Percentiles rank a stretch among this genome's conserved stretches.
Evolutionary conservation across 345 rosid species (phyloP).

Genomic region (Rhizophora apiculata): DNA sequence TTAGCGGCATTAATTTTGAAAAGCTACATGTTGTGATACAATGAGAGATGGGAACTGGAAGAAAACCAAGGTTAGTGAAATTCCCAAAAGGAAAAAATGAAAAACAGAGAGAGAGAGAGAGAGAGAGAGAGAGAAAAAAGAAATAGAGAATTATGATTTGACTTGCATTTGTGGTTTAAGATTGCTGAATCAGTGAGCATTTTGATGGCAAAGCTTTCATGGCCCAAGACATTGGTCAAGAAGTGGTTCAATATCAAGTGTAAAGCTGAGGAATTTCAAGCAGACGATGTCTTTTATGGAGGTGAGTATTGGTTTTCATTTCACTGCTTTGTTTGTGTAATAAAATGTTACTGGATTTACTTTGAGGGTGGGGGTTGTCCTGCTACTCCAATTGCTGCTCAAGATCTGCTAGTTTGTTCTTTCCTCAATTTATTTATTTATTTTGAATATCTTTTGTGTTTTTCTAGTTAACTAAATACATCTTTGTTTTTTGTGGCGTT

Average conservation of each 20-base stretch:
- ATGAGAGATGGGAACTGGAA: constrained; percentile 80
- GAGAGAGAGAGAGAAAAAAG: not conserved
- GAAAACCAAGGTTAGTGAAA: constrained; percentile 72
- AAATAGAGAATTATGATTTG: constrained; percentile 1
- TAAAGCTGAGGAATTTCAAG: constrained; percentile 79
- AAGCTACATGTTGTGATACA: constrained; percentile 53
- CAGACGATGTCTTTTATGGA: constrained; percentile 52
- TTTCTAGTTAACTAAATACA: constrained; percentile 6
- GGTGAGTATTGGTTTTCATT: constrained; percentile 34
- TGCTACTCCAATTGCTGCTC: constrained; percentile 28
- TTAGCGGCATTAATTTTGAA: constrained; percentile 14
- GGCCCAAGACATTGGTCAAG: constrained; percentile 94
- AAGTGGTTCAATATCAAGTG: constrained; percentile 90
- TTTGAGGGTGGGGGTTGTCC: constrained; percentile 6
- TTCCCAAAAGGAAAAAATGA: not conserved
- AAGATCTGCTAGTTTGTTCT: constrained; percentile 42
- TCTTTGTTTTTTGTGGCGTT: constrained; percentile 32
- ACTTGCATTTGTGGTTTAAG: constrained; percentile 10
- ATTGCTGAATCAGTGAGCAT: constrained; percentile 17
- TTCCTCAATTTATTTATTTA: constrained; percentile 17
- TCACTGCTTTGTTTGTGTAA: constrained; percentile 18
- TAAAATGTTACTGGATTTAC: constrained; percentile 23
- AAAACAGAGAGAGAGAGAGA: not conserved
- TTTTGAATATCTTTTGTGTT: constrained; percentile 4
- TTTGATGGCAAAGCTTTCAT: constrained; percentile 58